Evolutionary conservation across 331 rosid species (phyloP), one percentile per base, ranked within the genome.

Genomic region (Rhamnella rubrinervis): DNA sequence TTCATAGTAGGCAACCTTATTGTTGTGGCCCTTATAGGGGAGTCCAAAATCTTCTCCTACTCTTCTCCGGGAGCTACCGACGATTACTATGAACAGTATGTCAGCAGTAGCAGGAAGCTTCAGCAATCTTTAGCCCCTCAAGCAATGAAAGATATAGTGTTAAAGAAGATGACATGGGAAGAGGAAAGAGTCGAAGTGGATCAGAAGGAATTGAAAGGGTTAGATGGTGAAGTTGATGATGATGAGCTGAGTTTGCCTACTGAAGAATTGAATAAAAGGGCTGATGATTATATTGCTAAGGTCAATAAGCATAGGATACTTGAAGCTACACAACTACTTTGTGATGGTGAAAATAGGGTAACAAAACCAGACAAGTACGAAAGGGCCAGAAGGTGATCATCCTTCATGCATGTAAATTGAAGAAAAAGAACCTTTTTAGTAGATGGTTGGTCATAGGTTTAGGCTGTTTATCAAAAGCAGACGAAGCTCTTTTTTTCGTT

Each of bases 261-360:
- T 35, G 89, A 83, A 64, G 93, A 83, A 65, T 73, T 93, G 75
- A 86, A 35, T 61, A 84, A 59, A 88, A 93, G 97, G 78, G 96
- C 93, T 52, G 98, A 92, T 61, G 96, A 86, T 67, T 85, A 84
- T 61, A 90, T 92, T 75, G 96, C 93, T 40, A 93, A 92, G 84
- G 87, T 88, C 12, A 87, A 82, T 55, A 79, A 77, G 70, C 87
- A 85, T 52, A 86, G 93, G 81, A 71, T 58, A 63, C 67, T 83
- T 81, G 98, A 93, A 84, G 89, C 84, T 75, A 41, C 47, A 56
- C 76, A 77, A 70, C 55, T 87, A 55, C 56, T 73, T 12, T 62
- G 60, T 79, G 72, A 77, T 59, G 63, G 67, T 52, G 85, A 71
- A 59, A 77, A 51, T 47, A 35, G 18, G 14, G 14, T 20, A 59